Evolutionary conservation across 176 grass and related monocot genomes (phyloP), one percentile per base, ranked within the genome.

Genomic region (Rhynchospora pubera): DNA sequence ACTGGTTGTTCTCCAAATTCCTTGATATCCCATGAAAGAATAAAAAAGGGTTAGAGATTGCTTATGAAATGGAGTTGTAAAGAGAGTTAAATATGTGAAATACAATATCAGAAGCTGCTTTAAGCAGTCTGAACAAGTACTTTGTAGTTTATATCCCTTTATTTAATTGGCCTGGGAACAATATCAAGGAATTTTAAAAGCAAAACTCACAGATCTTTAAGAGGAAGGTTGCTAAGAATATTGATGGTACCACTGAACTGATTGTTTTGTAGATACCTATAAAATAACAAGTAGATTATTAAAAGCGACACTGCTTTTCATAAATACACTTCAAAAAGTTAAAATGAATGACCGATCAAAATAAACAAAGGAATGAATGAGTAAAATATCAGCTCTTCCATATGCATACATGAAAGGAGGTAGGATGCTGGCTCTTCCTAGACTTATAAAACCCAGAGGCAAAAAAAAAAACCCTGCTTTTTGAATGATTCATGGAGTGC

Each of bases 1-100:
- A 94, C 68, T 91, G 90, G 85, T 98, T 98, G 77, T 95, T 93
- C 87, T 92, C 85, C 73, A 98, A 57, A 91, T 98, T 93, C 90
- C 96, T 95, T 89, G 58, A 85, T 65, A 87, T 26, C 18, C 62
- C 74, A 83, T 16, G 86, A 89, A 86, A 62, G n/a, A 81, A 50
- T 9, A 9, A 84, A 81, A 79, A 42, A 39, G 62, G 24, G 71
- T 79, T 68, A 85, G 47, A 79, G 42, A 55, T 76, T 52, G 23
- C 22, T 55, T 53, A 76, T 8, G 28, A 76, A 76, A 55, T 28
- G 45, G 0, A 12, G 15, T 81, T 15, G 5, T 60, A 19, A 28
- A 80, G 51, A 79, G 51, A 62, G 51, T 58, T 28, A 9, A 13
- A 21, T 16, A 61, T 60, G 26, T 79, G 19, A 60, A 77, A 58